phyloP scores from a whole-genome alignment of 1,284 basidiomycete genomes.

The Cryptococcus sp. region DNA sequence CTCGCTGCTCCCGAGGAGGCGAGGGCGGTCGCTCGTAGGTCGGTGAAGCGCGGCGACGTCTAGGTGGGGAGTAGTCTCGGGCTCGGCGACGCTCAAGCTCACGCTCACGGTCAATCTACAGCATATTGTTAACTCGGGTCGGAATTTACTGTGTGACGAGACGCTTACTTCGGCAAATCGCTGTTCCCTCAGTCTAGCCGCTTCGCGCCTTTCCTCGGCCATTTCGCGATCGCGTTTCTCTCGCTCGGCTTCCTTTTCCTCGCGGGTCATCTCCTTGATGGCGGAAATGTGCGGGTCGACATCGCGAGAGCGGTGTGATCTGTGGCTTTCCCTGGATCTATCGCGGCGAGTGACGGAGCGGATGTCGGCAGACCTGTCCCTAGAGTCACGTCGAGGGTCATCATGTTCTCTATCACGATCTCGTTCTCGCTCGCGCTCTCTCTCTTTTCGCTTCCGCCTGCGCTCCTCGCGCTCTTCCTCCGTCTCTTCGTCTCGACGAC shows the following conservation, averaged over 20 bases:
- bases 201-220: slow-evolving; percentile 43
- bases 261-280: slow-evolving; percentile 37
- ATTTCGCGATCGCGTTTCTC: slow-evolving; percentile 47
- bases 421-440: slow-evolving; percentile 17
- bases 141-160: neutral
- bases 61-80: slow-evolving; percentile 38
- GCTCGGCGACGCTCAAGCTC: slow-evolving; percentile 21
- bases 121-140: neutral
- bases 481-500: slow-evolving; percentile 34
- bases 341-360: slow-evolving; percentile 17
- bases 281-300: slow-evolving; percentile 10
- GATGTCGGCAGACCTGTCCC: slow-evolving; percentile 17
- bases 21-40: slow-evolving; percentile 60
- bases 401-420: slow-evolving; percentile 30
- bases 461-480: slow-evolving; percentile 39
- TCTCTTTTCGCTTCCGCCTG: slow-evolving; percentile 18
- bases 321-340: slow-evolving; percentile 37
- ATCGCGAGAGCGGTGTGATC: slow-evolving; percentile 23
- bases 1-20: slow-evolving; percentile 13
- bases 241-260: slow-evolving; percentile 45
- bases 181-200: slow-evolving; percentile 26
- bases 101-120: slow-evolving; percentile 29
- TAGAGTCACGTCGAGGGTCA: slow-evolving; percentile 22
- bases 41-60: slow-evolving; percentile 64
- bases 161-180: slow-evolving; percentile 21